Base-by-base conservation (phyloP, 2,329 filamentous ascomycete genomes). In the Penicillium sumatraense region DNA sequence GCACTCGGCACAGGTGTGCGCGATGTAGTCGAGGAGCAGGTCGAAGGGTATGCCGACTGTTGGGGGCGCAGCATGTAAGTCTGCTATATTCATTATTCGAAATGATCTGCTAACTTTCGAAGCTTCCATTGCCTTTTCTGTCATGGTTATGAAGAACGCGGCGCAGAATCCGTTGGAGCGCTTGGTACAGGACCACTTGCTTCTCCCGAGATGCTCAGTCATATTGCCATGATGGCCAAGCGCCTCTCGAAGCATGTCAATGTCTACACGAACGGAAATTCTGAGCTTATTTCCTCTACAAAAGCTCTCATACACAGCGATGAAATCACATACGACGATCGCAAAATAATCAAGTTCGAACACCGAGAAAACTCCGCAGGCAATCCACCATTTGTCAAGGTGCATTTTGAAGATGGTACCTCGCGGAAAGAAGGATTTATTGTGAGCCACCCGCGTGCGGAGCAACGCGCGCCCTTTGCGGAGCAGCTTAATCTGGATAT, bases 81-180 rank as follows among this genome's bases (percentile, higher is more conserved):
- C n/a, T 42, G 13, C 38, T 40, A 42, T 24, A 23, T 23, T 40
- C 11, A 16, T 5, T 42, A 3, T 6, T 14, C 23, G 10, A 4
- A 23, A 24, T 42, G 11, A 13, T 4, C 3, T 3, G 14, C 41
- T 29, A 29, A 29, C 6, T 18, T 29, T 45, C 3, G 26, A 45
- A 46, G 42, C 3, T 46, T 46, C 14, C 42, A 46, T 27, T 46
- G 42, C n/a, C 42, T 46, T 27, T 46, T 46, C 42, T 46, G 42
- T 13, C 24, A 46, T 31, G 42, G 42, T 4, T 46, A 46, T 13
- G 42, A 46, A 31, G 42, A 46, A 14, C 42, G 27, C 9, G 42
- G 42, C n/a, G 26, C 26, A 31, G 16, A 31, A 2, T 46, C 42
- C 3, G 42, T 16, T n/a, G 42, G 42, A 5, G 26, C 16, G 13